A percentile compares a stretch with the other conserved stretches of the same genome.
phyloP scores from a whole-genome alignment of 1,284 basidiomycete genomes.

The Moesziomyces globuligerus region DNA sequence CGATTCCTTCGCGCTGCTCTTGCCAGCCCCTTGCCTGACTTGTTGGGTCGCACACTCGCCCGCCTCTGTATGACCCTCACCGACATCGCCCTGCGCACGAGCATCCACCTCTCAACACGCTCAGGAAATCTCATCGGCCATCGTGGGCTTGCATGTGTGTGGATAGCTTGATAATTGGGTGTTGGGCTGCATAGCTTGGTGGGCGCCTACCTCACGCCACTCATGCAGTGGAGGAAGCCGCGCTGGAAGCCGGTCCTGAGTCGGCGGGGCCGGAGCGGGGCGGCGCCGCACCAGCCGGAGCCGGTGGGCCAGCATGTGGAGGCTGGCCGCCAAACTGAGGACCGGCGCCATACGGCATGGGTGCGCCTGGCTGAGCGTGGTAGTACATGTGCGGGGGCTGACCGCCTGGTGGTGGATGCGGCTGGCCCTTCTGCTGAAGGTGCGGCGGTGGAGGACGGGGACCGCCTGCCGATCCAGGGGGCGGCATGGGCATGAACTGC shows the following conservation, averaged over 20 bases:
- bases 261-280: slow-evolving; percentile 13
- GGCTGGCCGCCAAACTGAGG: slow-evolving; percentile 28
- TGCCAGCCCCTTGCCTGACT: too few species aligned
- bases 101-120: too few species aligned
- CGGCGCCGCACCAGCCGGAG: slow-evolving; percentile 10
- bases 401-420: slow-evolving; percentile 15
- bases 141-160: too few species aligned
- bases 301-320: slow-evolving; percentile 12
- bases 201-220: neutral
- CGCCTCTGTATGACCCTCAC: too few species aligned
- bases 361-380: slow-evolving; percentile 20
- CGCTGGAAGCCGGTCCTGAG: slow-evolving; percentile 28
- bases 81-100: too few species aligned
- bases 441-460: slow-evolving; percentile 45
- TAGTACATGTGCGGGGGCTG: slow-evolving; percentile 41
- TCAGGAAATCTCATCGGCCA: too few species aligned
- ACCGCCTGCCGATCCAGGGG: slow-evolving; percentile 30
- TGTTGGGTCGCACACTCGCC: too few species aligned
- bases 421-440: slow-evolving; percentile 30
- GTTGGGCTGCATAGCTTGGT: too few species aligned
- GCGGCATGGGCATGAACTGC: slow-evolving; percentile 51
- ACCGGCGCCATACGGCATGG: slow-evolving; percentile 18
- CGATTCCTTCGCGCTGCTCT: too few species aligned
- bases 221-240: slow-evolving; percentile 36
- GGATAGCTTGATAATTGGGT: too few species aligned